Evolutionary conservation across 345 rosid genomes (phyloP).

Genomic region (Eucalyptus viminalis): DNA sequence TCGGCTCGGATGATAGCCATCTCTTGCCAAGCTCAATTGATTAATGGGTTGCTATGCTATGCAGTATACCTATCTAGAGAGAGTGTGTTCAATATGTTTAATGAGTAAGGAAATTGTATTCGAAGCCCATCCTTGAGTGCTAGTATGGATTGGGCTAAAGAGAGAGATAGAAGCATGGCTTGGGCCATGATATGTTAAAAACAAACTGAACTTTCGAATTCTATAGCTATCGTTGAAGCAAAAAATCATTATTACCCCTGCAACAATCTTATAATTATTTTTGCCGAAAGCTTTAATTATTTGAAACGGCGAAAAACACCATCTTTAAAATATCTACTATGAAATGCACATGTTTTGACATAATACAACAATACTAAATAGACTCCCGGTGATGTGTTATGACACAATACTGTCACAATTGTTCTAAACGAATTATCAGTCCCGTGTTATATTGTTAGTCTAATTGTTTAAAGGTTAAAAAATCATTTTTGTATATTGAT

Average conservation of each 20-base stretch:
- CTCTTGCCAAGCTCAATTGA: not conserved
- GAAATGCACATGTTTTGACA: too few relatives aligned
- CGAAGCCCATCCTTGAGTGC: not conserved
- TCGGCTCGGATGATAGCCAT: not conserved
- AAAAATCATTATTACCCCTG: not conserved
- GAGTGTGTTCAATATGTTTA: too few relatives aligned
- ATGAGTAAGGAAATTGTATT: not conserved
- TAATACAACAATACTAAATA: too few relatives aligned
- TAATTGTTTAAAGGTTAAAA: too few relatives aligned
- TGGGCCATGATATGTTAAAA: too few relatives aligned
- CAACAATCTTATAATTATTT: not conserved
- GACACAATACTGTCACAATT: too few relatives aligned
- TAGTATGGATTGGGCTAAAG: not conserved
- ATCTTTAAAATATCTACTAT: too few relatives aligned
- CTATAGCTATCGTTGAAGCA: not conserved
- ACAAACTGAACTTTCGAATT: too few relatives aligned
- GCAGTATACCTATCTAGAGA: not conserved
- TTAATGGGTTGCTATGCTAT: not conserved
- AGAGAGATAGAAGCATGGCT: not conserved
- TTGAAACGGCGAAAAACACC: fast-evolving
- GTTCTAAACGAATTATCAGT: fast-evolving
- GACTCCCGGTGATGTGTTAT: too few relatives aligned
- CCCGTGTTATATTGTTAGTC: too few relatives aligned
- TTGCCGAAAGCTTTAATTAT: too few relatives aligned
- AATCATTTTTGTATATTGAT: too few relatives aligned